These are phyloP conservation scores for Phytophthora cryptogea DNA, from an alignment of 352 stramenopile genomes.

Conservation along the genomic window DNA sequence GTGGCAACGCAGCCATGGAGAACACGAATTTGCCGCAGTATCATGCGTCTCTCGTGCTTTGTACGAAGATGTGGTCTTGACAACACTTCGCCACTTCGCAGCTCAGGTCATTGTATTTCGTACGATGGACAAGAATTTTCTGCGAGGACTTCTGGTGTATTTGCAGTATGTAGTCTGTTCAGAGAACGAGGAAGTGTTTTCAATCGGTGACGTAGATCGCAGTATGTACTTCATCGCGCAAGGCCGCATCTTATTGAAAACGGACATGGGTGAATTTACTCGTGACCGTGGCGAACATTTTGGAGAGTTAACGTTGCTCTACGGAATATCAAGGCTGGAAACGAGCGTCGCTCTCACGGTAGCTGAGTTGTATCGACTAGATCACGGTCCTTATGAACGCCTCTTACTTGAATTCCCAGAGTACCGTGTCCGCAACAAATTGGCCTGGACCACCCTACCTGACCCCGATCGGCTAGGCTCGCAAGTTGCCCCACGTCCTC, in stretches of 20 bases:
- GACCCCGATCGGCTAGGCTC: background rate
- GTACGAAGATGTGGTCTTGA: slow-evolving; percentile 64
- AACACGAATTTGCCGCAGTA: slow-evolving; percentile 58
- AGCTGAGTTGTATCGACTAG: slow-evolving; percentile 71
- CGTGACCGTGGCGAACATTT: slow-evolving; percentile 72
- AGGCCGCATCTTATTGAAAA: slow-evolving; percentile 64
- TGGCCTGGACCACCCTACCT: slow-evolving; percentile 49
- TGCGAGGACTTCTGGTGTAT: slow-evolving; percentile 60
- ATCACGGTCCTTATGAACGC: slow-evolving; percentile 63
- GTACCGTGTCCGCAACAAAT: slow-evolving; percentile 54
- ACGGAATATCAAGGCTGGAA: slow-evolving; percentile 62
- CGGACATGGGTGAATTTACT: slow-evolving; percentile 43
- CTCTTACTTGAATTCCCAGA: slow-evolving; percentile 70
- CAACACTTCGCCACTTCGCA: slow-evolving; percentile 51
- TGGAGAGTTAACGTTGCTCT: slow-evolving; percentile 60
- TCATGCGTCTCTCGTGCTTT: slow-evolving; percentile 47
- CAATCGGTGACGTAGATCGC: slow-evolving; percentile 69
- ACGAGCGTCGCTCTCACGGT: slow-evolving; percentile 65
- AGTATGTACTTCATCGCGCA: slow-evolving; percentile 85
- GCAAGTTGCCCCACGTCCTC: background rate
- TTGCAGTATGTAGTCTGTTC: slow-evolving; percentile 72
- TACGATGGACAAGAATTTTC: slow-evolving; percentile 57
- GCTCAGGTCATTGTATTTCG: slow-evolving; percentile 58
- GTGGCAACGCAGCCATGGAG: slow-evolving; percentile 50
- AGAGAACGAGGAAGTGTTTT: slow-evolving; percentile 66